Evolutionary conservation across 1,139 yeast species (phyloP).

Genomic region (Sugiyamaella novakii): DNA sequence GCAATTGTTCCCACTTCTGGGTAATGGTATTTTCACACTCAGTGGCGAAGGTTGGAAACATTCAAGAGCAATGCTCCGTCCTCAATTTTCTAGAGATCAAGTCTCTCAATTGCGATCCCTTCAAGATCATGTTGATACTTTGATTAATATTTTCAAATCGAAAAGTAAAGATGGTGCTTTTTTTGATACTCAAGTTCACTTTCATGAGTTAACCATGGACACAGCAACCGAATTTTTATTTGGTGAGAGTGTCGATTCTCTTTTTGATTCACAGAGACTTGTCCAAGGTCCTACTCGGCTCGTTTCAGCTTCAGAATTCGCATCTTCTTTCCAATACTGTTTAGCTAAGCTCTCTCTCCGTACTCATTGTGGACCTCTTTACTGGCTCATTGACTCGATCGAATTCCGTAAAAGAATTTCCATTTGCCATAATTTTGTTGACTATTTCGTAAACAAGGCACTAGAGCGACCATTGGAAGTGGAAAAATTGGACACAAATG

Average conservation of each 20-base stretch:
- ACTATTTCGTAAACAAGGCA: conserved; percentile 38
- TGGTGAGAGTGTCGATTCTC: conserved; percentile 55
- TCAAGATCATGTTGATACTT: conserved; percentile 37
- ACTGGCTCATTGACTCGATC: conserved; percentile 42
- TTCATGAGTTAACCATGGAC: conserved; percentile 57
- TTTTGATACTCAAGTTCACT: conserved; percentile 52
- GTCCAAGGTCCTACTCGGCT: conserved; percentile 28
- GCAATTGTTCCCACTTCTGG: conserved; percentile 50
- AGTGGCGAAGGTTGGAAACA: conserved; percentile 62
- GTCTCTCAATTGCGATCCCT: conserved; percentile 52
- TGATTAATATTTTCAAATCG: conserved; percentile 22
- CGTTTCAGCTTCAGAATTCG: conserved; percentile 42
- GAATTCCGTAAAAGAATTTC: conserved; percentile 40
- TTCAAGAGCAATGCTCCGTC: conserved; percentile 59
- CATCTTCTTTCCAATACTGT: conserved; percentile 49
- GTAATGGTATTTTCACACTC: conserved; percentile 60
- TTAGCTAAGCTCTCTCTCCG: conserved; percentile 36
- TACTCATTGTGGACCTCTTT: conserved; percentile 36
- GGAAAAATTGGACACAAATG: conserved; percentile 33
- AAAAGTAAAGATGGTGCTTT: conserved; percentile 32
- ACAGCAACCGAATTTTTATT: conserved; percentile 62
- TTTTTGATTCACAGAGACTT: conserved; percentile 39
- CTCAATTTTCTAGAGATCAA: conserved; percentile 60
- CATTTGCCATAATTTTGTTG: conserved; percentile 38
- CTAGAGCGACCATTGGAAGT: conserved; percentile 33